These are phyloP conservation scores for Fraxinus greggii DNA, from an alignment of 305 asterid genomes.

Conservation along the genomic window DNA sequence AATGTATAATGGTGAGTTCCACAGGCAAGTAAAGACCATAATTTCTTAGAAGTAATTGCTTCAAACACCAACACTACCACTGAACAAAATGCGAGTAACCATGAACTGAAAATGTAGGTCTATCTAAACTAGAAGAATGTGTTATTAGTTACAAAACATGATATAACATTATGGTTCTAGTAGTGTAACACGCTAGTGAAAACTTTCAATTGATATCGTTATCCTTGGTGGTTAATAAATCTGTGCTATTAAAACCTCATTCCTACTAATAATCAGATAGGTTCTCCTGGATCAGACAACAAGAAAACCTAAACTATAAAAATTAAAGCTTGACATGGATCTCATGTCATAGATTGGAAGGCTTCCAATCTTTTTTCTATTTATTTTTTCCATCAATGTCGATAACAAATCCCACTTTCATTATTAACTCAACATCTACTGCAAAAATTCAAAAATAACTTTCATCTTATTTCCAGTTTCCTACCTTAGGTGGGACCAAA, in stretches of 20 bases:
- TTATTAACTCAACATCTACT: neutral
- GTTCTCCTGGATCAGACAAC: neutral
- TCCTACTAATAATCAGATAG: neutral
- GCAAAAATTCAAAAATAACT: neutral
- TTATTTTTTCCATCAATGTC: neutral
- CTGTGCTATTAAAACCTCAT: neutral
- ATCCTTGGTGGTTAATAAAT: neutral
- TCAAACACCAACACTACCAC: neutral
- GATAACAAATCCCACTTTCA: neutral
- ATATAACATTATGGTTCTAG: neutral
- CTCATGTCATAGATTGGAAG: neutral
- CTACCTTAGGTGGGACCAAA: neutral
- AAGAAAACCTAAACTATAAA: neutral
- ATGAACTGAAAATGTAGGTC: neutral
- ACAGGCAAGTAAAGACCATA: neutral
- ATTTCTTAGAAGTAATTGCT: neutral
- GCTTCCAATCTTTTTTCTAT: neutral
- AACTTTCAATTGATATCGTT: neutral
- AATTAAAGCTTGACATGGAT: neutral
- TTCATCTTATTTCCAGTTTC: neutral
- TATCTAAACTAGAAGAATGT: neutral
- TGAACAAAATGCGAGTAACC: neutral
- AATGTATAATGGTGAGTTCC: neutral
- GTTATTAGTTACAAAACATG: neutral
- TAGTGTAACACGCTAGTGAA: neutral